Percentiles rank a stretch among this genome's conserved stretches.
phyloP scores from a whole-genome alignment of 2,329 filamentous ascomycete species.

The Aspergillus pseudoglaucus region DNA sequence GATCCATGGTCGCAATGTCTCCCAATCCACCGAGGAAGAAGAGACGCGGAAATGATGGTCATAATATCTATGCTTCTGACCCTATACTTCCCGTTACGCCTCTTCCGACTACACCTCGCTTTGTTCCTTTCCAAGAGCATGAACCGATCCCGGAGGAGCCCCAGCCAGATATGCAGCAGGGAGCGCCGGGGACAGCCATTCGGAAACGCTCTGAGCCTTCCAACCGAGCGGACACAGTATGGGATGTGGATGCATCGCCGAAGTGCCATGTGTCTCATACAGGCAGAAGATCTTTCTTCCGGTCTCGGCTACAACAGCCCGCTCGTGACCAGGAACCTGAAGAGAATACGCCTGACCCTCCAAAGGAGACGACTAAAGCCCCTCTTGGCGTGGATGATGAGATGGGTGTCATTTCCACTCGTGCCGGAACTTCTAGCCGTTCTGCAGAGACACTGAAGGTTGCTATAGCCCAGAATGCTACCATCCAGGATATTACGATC shows the following conservation, averaged over 20 bases:
- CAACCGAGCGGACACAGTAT: constrained; percentile 24
- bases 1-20: constrained; percentile 26
- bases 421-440: constrained; percentile 2
- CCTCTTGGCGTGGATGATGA: too few relatives aligned
- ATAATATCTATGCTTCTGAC: constrained; percentile 23
- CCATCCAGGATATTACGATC: background rate
- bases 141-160: constrained; percentile 7
- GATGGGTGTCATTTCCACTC: background rate
- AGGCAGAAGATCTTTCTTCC: constrained; percentile 6
- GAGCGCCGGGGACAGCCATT: constrained; percentile 11
- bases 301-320: constrained; percentile 7
- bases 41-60: constrained; percentile 29
- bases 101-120: constrained; percentile 13
- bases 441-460: too few relatives aligned
- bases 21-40: constrained; percentile 31
- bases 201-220: constrained; percentile 17
- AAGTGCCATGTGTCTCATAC: constrained; percentile 14
- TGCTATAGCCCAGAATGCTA: too few relatives aligned
- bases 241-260: constrained; percentile 33
- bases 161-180: constrained; percentile 9
- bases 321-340: background rate
- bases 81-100: constrained; percentile 23
- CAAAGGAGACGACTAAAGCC: too few relatives aligned
- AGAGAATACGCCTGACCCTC: background rate
- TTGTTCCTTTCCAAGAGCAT: constrained; percentile 10